phyloP scores from a whole-genome alignment of 345 rosid species.

The Nephelium lappaceum region DNA sequence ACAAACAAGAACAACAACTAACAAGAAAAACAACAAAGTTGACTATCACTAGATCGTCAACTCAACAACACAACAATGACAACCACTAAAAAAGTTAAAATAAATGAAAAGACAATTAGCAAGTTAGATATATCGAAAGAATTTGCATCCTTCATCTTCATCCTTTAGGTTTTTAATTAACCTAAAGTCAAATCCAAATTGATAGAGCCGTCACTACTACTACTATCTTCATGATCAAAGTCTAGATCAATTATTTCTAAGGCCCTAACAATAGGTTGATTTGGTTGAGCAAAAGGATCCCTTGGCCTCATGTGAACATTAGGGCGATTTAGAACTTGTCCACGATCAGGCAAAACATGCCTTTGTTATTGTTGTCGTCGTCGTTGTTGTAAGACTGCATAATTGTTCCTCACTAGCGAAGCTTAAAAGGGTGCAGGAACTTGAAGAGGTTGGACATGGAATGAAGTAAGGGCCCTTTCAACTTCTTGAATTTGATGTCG shows the following conservation, averaged over 20 bases:
- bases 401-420: neutral
- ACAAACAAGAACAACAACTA: neutral
- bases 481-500: no score
- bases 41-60: neutral
- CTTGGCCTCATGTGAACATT: neutral
- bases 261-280: neutral
- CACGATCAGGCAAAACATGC: neutral
- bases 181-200: slow-evolving; percentile 17
- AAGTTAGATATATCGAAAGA: neutral
- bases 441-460: neutral
- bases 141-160: neutral
- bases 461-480: neutral
- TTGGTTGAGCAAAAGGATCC: neutral
- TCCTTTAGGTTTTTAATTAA: neutral
- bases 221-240: neutral
- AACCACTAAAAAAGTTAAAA: neutral
- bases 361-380: neutral
- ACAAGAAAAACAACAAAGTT: neutral
- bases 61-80: neutral
- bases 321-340: no score
- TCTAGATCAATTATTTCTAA: slow-evolving; percentile 11
- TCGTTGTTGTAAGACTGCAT: neutral
- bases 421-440: neutral
- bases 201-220: no score
- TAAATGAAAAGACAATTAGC: neutral